Evolutionary conservation across 225 moss, liverwort and hornwort species (phyloP).

Genomic region (Sphagnum contortum): DNA sequence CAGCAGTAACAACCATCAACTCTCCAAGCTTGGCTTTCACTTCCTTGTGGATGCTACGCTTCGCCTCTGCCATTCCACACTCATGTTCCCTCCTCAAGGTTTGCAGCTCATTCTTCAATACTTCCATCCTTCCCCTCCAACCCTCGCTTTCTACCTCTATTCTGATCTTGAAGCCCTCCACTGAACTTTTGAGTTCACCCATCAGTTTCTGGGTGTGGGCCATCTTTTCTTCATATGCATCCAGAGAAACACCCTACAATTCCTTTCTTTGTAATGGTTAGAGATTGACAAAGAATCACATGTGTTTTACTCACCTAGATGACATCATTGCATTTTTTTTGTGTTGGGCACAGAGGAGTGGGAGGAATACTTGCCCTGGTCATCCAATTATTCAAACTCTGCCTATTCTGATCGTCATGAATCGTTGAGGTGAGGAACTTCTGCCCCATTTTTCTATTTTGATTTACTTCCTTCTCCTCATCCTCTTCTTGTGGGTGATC

Average conservation of each 20-base stretch:
- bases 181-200: constrained; percentile 46
- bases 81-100: constrained; percentile 42
- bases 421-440: neutral
- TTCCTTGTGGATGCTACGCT: constrained; percentile 37
- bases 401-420: neutral
- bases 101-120: constrained; percentile 58
- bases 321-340: no score
- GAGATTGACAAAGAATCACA: no score
- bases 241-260: constrained; percentile 9
- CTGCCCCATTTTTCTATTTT: neutral
- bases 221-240: constrained; percentile 30
- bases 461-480: neutral
- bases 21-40: constrained; percentile 51
- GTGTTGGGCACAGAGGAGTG: no score
- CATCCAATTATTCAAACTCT: neutral
- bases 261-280: no score
- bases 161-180: constrained; percentile 45
- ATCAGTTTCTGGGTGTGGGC: constrained; percentile 42
- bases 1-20: constrained; percentile 14
- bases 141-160: constrained; percentile 50
- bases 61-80: constrained; percentile 40
- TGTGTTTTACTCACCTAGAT: no score
- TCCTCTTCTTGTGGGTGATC: constrained; percentile 25
- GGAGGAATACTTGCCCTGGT: constrained; percentile 7
- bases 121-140: constrained; percentile 33